Conservation (phyloP, 1,284 basidiomycete species). For the Microbotryum lychnidis-dioicae region DNA sequence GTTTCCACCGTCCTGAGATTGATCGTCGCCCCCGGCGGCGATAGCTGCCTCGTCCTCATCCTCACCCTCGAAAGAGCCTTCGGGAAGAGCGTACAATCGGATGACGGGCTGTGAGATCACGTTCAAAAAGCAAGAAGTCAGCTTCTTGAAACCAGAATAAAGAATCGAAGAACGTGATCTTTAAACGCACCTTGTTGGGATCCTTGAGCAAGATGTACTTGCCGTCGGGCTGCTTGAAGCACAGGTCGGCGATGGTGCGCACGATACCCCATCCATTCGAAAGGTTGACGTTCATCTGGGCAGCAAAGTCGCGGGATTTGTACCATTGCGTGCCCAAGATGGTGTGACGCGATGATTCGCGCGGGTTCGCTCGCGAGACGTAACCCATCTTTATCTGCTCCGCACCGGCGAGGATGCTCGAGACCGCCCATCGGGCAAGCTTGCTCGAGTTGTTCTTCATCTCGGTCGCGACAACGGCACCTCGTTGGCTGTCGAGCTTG, state of each 20-base stretch:
- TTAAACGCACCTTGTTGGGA: conserved; percentile 73
- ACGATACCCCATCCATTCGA: conserved; percentile 99
- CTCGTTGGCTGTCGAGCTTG: conserved; percentile 90
- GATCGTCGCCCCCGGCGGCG: conserved; percentile 10
- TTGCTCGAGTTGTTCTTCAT: conserved; percentile 99
- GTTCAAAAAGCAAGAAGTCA: conserved; percentile 9
- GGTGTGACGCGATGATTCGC: conserved; percentile 90
- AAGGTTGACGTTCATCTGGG: conserved; percentile 89
- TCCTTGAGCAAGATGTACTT: conserved; percentile 94
- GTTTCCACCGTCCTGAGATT: conserved; percentile 1
- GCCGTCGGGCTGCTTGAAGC: conserved; percentile 90
- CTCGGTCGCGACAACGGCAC: conserved; percentile 96
- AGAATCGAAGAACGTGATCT: background rate
- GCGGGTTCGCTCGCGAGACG: conserved; percentile 86
- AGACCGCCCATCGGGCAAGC: conserved; percentile 93
- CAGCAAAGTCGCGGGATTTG: conserved; percentile 89
- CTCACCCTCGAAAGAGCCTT: conserved; percentile 61
- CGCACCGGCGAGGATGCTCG: conserved; percentile 89
- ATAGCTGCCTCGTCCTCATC: conserved; percentile 48
- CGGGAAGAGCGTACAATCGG: conserved; percentile 84
- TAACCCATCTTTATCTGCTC: conserved; percentile 96
- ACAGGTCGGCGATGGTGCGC: conserved; percentile 80
- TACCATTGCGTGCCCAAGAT: conserved; percentile 91
- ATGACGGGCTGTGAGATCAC: conserved; percentile 63
- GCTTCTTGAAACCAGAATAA: conserved; percentile 7